Base-by-base conservation (phyloP, 305 asterid genomes). In the Ajuga reptans region DNA sequence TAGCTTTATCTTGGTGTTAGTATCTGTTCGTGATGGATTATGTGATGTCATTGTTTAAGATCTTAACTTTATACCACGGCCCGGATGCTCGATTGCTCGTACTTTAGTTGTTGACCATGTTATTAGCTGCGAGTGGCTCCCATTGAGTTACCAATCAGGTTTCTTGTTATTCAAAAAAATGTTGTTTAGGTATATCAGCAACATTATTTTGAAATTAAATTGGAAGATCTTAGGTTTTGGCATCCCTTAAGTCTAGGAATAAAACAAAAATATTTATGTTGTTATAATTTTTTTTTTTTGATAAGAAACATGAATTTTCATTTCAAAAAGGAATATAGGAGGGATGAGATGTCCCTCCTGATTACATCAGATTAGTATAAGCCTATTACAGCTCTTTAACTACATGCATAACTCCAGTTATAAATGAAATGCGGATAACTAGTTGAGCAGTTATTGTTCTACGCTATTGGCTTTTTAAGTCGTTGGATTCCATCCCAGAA, bases 21-120 rank as follows among this genome's bases (percentile, higher is more conserved):
- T 36, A 41, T 68, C 27, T 7, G n/a, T 63, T 67, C 11, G 64
- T 41, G 17, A 68, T 62, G 68, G 50, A 8, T 59, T 59, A 64
- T 52, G 57, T 18, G 51, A 43, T 17, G 29, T 27, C 31, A 24
- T 34, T 62, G 53, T 34, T 39, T 31, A 3, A 31, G 63, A 42
- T 73, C 27, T 73, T 33, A 53, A 29, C 45, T 56, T 64, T 18
- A 51, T 17, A 34, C 15, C 45, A 5, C 24, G 54, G 16, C 43
- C 37, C 33, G 31, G 27, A 47, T 31, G 21, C 8, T 61, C 34
- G 5, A 29, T 49, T 9, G 31, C 57, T 72, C 60, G 3, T 54
- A 53, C 42, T 52, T 55, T 68, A 59, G 68, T 49, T 72, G 42
- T 16, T 14, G 71, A 24, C 42, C 55, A 64, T 37, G 70, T 49